phyloP scores from a whole-genome alignment of 768 basidiomycete species.

The Amyloporia xantha region DNA sequence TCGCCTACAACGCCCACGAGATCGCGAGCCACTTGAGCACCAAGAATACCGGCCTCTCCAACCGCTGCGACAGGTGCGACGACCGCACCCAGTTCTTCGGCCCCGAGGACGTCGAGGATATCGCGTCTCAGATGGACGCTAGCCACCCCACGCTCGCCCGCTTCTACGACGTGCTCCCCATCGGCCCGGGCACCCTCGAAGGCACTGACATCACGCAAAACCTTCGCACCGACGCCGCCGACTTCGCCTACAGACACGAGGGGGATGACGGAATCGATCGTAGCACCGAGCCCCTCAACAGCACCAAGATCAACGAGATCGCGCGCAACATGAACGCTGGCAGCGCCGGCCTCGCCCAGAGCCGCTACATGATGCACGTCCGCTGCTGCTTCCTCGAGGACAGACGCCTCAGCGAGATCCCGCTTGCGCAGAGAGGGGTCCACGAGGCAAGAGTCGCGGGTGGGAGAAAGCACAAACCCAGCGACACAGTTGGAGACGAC shows the following conservation, averaged over 20 bases:
- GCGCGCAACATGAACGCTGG: background rate
- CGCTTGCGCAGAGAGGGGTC: background rate
- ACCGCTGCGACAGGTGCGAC: background rate
- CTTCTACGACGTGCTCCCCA: background rate
- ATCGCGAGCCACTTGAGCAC: background rate
- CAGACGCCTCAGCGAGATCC: background rate
- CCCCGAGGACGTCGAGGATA: background rate
- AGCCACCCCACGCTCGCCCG: background rate
- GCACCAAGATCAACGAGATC: background rate
- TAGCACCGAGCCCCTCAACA: background rate
- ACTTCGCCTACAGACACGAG: background rate
- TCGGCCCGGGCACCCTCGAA: background rate
- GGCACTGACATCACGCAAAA: background rate
- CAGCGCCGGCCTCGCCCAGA: background rate
- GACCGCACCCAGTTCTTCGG: background rate
- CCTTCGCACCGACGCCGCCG: background rate
- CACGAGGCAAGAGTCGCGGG: background rate
- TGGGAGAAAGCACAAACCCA: slow-evolving; percentile 10
- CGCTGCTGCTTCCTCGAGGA: background rate
- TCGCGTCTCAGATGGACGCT: slow-evolving; percentile 1
- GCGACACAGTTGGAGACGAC: slow-evolving; percentile 21
- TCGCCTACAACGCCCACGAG: background rate
- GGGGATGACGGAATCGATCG: background rate
- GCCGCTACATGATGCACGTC: background rate
- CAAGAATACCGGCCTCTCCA: background rate